These are phyloP conservation scores for Aspergillus biplanus DNA, from an alignment of 495 filamentous ascomycete genomes.

Conservation along the genomic window DNA sequence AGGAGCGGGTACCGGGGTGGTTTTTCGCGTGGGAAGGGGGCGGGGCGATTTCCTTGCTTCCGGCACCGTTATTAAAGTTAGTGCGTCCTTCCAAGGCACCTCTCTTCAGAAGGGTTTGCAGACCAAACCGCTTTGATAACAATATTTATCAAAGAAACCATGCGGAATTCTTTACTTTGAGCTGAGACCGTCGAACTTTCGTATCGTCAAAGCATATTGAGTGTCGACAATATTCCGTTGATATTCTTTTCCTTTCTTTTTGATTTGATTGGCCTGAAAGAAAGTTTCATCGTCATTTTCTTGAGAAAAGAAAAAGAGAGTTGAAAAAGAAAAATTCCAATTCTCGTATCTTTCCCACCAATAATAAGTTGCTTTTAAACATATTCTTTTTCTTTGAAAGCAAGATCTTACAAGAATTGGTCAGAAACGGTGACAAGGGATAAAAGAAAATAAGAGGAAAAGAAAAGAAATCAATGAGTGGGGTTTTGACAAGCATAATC, in stretches of 20 bases:
- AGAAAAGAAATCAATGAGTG: conserved; percentile 19
- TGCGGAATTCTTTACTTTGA: neutral
- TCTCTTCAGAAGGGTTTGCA: conserved; percentile 22
- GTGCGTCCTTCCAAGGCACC: conserved; percentile 16
- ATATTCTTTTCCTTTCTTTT: conserved; percentile 1
- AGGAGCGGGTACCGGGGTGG: conserved; percentile 32
- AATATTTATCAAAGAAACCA: conserved; percentile 6
- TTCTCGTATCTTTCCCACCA: neutral
- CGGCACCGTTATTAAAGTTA: conserved; percentile 25
- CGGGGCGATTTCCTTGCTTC: conserved; percentile 23
- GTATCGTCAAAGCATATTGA: neutral
- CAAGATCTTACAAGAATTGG: neutral
- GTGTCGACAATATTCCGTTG: neutral
- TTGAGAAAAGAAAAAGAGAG: neutral
- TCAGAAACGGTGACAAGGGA: conserved; percentile 3
- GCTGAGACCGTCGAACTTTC: neutral
- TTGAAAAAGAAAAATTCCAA: neutral
- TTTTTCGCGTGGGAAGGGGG: conserved; percentile 27
- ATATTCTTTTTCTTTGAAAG: neutral
- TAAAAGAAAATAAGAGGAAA: conserved; percentile 3
- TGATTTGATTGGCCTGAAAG: neutral
- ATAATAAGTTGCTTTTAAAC: neutral
- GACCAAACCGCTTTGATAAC: conserved; percentile 1
- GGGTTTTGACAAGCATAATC: conserved; percentile 28
- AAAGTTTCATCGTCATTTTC: neutral